A percentile compares a stretch with the other conserved stretches of the same genome.
Conservation (phyloP, 768 basidiomycete species). For the Leucocoprinus leucothites region DNA sequence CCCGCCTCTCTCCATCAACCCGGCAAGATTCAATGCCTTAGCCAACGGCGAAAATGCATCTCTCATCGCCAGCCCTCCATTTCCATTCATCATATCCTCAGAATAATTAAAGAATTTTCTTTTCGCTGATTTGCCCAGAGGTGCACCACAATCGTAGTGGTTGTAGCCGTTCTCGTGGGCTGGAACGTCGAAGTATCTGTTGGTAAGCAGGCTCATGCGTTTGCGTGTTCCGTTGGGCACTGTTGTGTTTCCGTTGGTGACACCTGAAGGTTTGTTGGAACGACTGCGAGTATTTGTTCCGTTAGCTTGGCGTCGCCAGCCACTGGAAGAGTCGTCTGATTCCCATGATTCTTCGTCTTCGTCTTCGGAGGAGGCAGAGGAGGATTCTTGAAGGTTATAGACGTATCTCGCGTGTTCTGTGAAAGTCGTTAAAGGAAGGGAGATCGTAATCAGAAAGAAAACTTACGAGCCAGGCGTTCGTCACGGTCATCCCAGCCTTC, state of each 20-base stretch:
- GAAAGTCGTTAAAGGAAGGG: background rate
- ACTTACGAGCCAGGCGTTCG: slow-evolving; percentile 66
- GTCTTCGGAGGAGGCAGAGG: slow-evolving; percentile 25
- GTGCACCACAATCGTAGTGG: slow-evolving; percentile 35
- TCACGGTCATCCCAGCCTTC: slow-evolving; percentile 62
- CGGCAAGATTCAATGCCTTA: slow-evolving; percentile 14
- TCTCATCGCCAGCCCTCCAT: slow-evolving; percentile 12
- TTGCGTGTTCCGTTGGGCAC: slow-evolving; percentile 27
- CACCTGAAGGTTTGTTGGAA: slow-evolving; percentile 8
- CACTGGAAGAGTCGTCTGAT: slow-evolving; percentile 43
- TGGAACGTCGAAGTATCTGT: slow-evolving; percentile 52
- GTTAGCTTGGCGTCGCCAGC: slow-evolving; percentile 16
- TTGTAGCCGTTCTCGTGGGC: slow-evolving; percentile 39
- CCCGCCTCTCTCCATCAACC: slow-evolving; percentile 21
- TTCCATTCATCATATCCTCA: slow-evolving; percentile 31
- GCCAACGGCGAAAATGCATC: slow-evolving; percentile 12
- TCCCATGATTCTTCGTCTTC: slow-evolving; percentile 51
- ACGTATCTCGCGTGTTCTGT: slow-evolving; percentile 67
- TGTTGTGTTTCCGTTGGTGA: slow-evolving; percentile 18
- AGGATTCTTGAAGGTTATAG: slow-evolving; percentile 53
- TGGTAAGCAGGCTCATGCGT: slow-evolving; percentile 69
- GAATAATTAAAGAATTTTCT: slow-evolving; percentile 60
- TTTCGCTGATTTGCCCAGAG: slow-evolving; percentile 29
- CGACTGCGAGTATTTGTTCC: slow-evolving; percentile 19
- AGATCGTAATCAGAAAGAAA: slow-evolving; percentile 7